Evolutionary conservation across 176 grass and related monocot genomes (phyloP).

Genomic region (Oryza meridionalis): DNA sequence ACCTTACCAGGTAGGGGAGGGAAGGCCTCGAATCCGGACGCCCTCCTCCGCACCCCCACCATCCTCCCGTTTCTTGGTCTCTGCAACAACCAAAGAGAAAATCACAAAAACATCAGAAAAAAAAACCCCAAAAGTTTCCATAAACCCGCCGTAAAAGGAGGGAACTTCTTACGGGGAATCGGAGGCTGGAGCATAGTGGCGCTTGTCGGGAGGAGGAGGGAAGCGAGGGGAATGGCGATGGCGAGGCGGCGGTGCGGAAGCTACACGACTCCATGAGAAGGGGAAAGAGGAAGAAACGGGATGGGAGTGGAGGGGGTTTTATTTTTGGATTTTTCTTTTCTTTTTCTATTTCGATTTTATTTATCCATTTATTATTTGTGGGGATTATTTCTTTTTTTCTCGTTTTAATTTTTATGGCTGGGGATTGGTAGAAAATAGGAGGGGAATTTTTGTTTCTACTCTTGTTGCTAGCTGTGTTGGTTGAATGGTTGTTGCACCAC

Average conservation of each 20-base stretch:
- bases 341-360: not conserved
- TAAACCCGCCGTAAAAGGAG: not conserved
- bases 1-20: constrained; percentile 55
- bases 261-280: constrained; percentile 63
- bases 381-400: not conserved
- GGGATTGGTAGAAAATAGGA: not conserved
- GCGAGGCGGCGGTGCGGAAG: constrained; percentile 56
- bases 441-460: not conserved
- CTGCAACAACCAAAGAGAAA: constrained; percentile 29
- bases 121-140: not conserved
- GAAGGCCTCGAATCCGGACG: constrained; percentile 63
- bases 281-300: constrained; percentile 36
- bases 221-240: constrained; percentile 53
- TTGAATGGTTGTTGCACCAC: not conserved
- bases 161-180: constrained; percentile 22
- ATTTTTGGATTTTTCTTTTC: constrained; percentile 34
- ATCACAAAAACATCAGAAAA: constrained; percentile 20
- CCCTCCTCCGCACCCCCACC: constrained; percentile 55
- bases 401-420: constrained; percentile 41
- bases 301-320: constrained; percentile 32
- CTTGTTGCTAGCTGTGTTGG: not conserved
- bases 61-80: constrained; percentile 40
- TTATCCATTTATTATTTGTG: not conserved
- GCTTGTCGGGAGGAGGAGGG: constrained; percentile 41
- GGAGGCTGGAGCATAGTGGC: constrained; percentile 21